phyloP scores from a whole-genome alignment of 768 basidiomycete genomes.

The Hemileccinum rubropunctum region DNA sequence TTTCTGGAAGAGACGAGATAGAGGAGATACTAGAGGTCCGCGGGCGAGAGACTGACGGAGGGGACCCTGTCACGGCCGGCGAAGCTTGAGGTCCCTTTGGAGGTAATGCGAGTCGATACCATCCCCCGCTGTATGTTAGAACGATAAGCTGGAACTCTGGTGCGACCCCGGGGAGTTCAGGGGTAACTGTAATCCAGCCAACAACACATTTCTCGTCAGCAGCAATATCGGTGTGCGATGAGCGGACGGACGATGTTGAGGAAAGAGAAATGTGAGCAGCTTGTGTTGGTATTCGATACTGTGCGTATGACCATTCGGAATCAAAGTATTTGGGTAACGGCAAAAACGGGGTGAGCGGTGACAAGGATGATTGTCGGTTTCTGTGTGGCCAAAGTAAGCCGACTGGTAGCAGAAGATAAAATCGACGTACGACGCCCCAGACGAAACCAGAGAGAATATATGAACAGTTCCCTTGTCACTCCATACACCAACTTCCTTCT shows the following conservation, averaged over 20 bases:
- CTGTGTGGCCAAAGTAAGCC: conserved; percentile 36
- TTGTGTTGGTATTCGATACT: conserved; percentile 85
- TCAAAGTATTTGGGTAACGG: conserved; percentile 88
- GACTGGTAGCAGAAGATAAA: conserved; percentile 1
- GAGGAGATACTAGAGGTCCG: conserved; percentile 60
- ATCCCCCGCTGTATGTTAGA: conserved; percentile 85
- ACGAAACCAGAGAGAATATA: conserved; percentile 71
- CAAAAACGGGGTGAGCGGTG: conserved; percentile 74
- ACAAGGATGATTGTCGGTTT: conserved; percentile 83
- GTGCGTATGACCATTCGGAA: conserved; percentile 96
- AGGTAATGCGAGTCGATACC: conserved; percentile 81
- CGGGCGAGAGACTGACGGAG: conserved; percentile 44
- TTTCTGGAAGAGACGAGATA: conserved; percentile 41
- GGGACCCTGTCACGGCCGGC: conserved; percentile 34
- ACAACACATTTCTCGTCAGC: conserved; percentile 87
- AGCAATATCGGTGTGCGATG: conserved; percentile 56
- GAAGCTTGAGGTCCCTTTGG: conserved; percentile 21
- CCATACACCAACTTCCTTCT: conserved; percentile 85
- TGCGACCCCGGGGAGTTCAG: conserved; percentile 32
- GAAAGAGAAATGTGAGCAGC: conserved; percentile 79
- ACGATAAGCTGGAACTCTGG: conserved; percentile 77
- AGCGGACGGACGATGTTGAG: conserved; percentile 54
- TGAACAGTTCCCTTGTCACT: conserved; percentile 96
- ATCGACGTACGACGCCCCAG: conserved; percentile 60
- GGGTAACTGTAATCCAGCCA: conserved; percentile 69